Evolutionary conservation across 2,329 filamentous ascomycete genomes (phyloP), one percentile per base, ranked within the genome.

Genomic region (Kalaharituber pfeilii): DNA sequence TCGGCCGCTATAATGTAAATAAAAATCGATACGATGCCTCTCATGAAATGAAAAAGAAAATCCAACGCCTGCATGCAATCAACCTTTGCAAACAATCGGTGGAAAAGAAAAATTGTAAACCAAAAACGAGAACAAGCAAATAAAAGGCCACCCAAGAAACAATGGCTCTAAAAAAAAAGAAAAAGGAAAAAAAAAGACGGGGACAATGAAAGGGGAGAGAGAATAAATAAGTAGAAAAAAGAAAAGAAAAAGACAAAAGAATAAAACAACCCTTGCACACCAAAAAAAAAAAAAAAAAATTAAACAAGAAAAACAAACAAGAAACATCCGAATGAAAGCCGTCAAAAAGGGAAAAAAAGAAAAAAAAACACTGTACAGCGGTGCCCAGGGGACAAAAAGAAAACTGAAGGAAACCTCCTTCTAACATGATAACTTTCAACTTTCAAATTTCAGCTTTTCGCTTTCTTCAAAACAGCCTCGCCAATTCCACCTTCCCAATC

Each of bases 241-340:
- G 49, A 36, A 51, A 51, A 51, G 28, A 55, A 50, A 54, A 52
- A 50, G 47, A 30, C 51, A 54, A 55, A 54, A 54, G 51, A 57
- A 57, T 27, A 33, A 49, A 52, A 47, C 53, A 33, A 33, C 42
- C 42, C 53, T 55, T 57, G 24, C n/a, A 47, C 18, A 5, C 18
- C 4, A 22, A 22, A 24, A 45, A 24, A 45, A 9, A 45, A 47
- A 47, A 47, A 25, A 22, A 22, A 47, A 25, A 15, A 45, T n/a
- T 2, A 45, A 9, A 45, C 13, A 45, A 45, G 42, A 47, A 47
- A 47, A 47, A 24, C 5, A 11, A 39, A 5, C 33, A 5, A 39
- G 33, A 13, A n/a, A n/a, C n/a, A n/a, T n/a, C n/a, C n/a, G n/a
- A n/a, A n/a, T n/a, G n/a, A n/a, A n/a, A n/a, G n/a, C n/a, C n/a